Conservation (phyloP, 495 filamentous ascomycete genomes). For the Trypethelium eluteriae region DNA sequence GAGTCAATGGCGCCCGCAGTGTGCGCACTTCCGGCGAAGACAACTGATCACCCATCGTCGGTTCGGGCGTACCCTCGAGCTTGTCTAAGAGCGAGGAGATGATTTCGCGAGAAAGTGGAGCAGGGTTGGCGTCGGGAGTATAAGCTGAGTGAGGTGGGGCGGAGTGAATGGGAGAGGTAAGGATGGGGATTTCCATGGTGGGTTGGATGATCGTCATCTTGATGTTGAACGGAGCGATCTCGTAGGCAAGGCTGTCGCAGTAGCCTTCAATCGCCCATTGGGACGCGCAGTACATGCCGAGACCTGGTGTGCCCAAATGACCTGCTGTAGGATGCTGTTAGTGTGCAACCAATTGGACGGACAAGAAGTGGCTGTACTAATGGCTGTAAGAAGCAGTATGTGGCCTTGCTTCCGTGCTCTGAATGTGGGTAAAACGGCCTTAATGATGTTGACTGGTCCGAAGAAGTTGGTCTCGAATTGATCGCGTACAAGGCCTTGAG, state of each 20-base stretch:
- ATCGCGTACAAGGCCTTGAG: slow-evolving; percentile 69
- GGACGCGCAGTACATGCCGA: slow-evolving; percentile 83
- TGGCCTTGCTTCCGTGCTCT: slow-evolving; percentile 73
- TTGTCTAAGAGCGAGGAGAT: slow-evolving; percentile 62
- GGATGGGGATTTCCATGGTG: slow-evolving; percentile 69
- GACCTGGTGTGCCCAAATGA: slow-evolving; percentile 85
- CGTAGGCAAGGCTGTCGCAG: slow-evolving; percentile 91
- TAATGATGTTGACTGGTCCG: slow-evolving; percentile 91
- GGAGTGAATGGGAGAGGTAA: slow-evolving; percentile 78
- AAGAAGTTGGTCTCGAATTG: slow-evolving; percentile 96
- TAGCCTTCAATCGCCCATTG: slow-evolving; percentile 98
- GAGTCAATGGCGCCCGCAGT: slow-evolving; percentile 62
- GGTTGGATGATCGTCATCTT: slow-evolving; percentile 93
- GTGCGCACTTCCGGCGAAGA: slow-evolving; percentile 51
- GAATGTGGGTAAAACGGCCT: slow-evolving; percentile 74
- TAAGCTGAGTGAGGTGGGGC: slow-evolving; percentile 70
- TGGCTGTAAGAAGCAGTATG: slow-evolving; percentile 80
- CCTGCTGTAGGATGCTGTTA: slow-evolving; percentile 45
- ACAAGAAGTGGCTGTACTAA: slow-evolving; percentile 48
- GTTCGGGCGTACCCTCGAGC: slow-evolving; percentile 33
- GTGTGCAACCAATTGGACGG: not conserved
- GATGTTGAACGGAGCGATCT: slow-evolving; percentile 95
- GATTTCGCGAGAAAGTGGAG: slow-evolving; percentile 72
- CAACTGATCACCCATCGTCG: slow-evolving; percentile 38
- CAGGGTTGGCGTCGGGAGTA: slow-evolving; percentile 62